Evolutionary conservation across 768 basidiomycete genomes (phyloP).

Genomic region (Auricularia sp.): DNA sequence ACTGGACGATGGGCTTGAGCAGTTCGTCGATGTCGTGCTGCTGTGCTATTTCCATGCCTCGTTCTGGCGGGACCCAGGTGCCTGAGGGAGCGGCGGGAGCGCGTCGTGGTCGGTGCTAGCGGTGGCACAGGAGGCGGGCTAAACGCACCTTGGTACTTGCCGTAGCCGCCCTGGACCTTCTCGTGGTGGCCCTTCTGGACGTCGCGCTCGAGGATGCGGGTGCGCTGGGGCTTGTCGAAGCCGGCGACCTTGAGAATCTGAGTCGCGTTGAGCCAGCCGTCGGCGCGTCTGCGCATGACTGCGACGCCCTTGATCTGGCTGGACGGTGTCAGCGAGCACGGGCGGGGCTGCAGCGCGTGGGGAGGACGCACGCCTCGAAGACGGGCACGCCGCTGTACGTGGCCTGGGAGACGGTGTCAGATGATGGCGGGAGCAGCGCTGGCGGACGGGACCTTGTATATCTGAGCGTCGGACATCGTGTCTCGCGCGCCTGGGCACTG

Average conservation of each 20-base stretch:
- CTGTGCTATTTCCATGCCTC: slow-evolving; percentile 73
- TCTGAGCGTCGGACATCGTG: slow-evolving; percentile 70
- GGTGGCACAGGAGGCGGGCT: neutral
- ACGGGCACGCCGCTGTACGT: slow-evolving; percentile 91
- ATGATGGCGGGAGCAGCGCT: neutral
- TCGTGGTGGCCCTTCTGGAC: slow-evolving; percentile 98
- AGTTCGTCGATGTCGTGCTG: slow-evolving; percentile 87
- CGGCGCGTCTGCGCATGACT: slow-evolving; percentile 92
- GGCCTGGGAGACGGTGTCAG: slow-evolving; percentile 39
- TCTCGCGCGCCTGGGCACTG: neutral
- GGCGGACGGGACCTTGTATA: slow-evolving; percentile 58
- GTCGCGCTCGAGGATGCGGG: slow-evolving; percentile 93
- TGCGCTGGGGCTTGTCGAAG: slow-evolving; percentile 97
- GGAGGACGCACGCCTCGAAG: slow-evolving; percentile 63
- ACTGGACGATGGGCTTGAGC: slow-evolving; percentile 90
- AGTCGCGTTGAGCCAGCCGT: slow-evolving; percentile 98
- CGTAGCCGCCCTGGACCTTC: slow-evolving; percentile 98
- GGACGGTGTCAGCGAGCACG: slow-evolving; percentile 24
- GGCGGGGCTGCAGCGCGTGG: slow-evolving; percentile 21
- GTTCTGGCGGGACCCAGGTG: slow-evolving; percentile 95
- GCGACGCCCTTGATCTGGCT: slow-evolving; percentile 96
- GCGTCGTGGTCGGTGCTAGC: neutral
- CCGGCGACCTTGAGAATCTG: slow-evolving; percentile 98
- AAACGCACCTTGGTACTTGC: slow-evolving; percentile 93
- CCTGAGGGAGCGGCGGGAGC: slow-evolving; percentile 36